These are phyloP conservation scores for Pyrenopolyporus hunteri DNA, from an alignment of 495 filamentous ascomycete species.

Conservation along the genomic window DNA sequence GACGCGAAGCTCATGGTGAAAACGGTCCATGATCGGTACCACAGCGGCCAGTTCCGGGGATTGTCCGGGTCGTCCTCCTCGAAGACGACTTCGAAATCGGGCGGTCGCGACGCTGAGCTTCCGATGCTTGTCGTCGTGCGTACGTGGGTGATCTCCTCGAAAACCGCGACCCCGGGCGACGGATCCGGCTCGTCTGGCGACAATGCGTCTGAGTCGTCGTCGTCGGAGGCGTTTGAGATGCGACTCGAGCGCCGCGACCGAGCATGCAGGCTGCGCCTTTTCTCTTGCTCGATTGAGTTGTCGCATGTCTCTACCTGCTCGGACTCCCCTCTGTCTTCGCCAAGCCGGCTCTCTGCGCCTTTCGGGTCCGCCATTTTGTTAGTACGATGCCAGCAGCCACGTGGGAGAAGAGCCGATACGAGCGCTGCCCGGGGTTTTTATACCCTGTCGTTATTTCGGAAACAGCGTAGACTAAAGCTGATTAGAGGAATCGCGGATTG, in stretches of 20 bases:
- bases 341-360: slow-evolving; percentile 8
- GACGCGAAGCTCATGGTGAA: slow-evolving; percentile 73
- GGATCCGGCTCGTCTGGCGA: no score
- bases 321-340: slow-evolving; percentile 6
- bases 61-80: slow-evolving; percentile 67
- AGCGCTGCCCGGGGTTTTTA: background rate
- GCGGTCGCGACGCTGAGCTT: slow-evolving; percentile 65
- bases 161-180: slow-evolving; percentile 34
- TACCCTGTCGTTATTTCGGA: background rate
- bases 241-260: slow-evolving; percentile 36
- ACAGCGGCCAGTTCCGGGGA: slow-evolving; percentile 76
- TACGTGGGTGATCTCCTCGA: slow-evolving; percentile 36
- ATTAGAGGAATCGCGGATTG: background rate
- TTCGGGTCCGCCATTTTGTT: slow-evolving; percentile 3
- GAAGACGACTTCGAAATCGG: slow-evolving; percentile 79
- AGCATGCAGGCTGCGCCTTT: slow-evolving; percentile 24
- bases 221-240: slow-evolving; percentile 28
- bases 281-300: slow-evolving; percentile 22
- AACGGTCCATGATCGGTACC: slow-evolving; percentile 69
- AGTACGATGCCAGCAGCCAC: background rate
- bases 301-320: slow-evolving; percentile 13
- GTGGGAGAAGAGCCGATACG: slow-evolving; percentile 2
- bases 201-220: no score
- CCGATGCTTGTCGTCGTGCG: slow-evolving; percentile 58
- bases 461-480: background rate